Percentiles rank a stretch among this genome's conserved stretches.
These are phyloP conservation scores for Solanum appendiculatum DNA, from an alignment of 257 asterid genomes.

Conservation along the genomic window DNA sequence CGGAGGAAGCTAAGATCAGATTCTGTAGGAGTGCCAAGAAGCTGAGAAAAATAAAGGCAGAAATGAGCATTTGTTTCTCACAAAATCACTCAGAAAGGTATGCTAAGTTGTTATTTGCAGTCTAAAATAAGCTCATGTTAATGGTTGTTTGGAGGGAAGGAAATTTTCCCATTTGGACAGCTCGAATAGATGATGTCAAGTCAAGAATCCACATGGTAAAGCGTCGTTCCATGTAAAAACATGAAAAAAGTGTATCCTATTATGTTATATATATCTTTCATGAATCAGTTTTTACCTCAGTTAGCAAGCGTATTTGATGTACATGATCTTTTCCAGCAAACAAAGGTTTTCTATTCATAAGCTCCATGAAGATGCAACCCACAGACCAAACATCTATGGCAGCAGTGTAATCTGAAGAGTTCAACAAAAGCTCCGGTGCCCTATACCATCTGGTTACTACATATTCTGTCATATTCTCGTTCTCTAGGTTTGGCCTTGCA, in stretches of 20 bases:
- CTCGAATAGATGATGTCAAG: neutral
- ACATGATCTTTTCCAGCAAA: constrained; percentile 97
- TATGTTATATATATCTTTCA: neutral
- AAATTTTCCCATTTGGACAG: neutral
- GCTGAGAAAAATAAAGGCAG: constrained; percentile 26
- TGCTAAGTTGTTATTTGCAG: neutral
- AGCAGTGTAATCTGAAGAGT: constrained; percentile 78
- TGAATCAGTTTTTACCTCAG: constrained; percentile 38
- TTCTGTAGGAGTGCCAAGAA: constrained; percentile 89
- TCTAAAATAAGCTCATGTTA: neutral
- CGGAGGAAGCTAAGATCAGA: constrained; percentile 58
- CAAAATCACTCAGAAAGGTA: neutral
- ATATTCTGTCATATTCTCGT: constrained; percentile 90
- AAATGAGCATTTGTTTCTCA: neutral
- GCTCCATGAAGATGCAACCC: constrained; percentile 97
- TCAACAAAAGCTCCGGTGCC: constrained; percentile 85
- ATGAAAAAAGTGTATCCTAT: neutral
- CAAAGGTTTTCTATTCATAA: constrained; percentile 80
- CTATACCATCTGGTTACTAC: constrained; percentile 99
- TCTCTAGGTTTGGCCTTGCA: constrained; percentile 75
- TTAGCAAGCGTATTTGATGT: constrained; percentile 85
- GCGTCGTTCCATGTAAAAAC: neutral
- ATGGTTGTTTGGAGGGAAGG: neutral
- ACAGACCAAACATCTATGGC: constrained; percentile 98
- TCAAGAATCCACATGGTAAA: neutral